Evolutionary conservation across 2,329 filamentous ascomycete genomes (phyloP).

Genomic region (Alternaria novae-zelandiae): DNA sequence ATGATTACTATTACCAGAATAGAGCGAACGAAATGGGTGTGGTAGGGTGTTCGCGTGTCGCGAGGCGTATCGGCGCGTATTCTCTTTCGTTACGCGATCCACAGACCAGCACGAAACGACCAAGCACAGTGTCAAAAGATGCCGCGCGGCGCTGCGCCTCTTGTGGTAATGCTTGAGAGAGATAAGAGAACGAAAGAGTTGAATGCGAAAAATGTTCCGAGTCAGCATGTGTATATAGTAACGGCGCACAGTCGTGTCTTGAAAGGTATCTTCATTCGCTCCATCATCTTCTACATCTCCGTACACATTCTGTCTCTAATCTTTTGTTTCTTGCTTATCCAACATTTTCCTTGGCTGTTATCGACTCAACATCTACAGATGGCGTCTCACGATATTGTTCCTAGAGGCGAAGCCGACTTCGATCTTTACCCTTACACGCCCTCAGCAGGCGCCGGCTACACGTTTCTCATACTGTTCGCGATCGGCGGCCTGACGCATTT

Average conservation of each 20-base stretch:
- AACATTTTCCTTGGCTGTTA: no score
- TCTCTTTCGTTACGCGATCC: neutral
- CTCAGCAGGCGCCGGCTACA: conserved; percentile 18
- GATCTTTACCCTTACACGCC: conserved; percentile 25
- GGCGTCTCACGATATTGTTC: neutral
- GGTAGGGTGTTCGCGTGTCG: neutral
- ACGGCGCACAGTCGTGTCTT: neutral
- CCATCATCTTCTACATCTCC: no score
- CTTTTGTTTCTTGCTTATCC: neutral
- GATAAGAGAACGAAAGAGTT: neutral
- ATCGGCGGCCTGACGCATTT: conserved; percentile 14
- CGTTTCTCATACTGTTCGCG: conserved; percentile 20
- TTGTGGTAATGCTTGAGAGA: neutral
- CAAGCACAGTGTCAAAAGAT: neutral
- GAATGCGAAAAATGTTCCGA: neutral
- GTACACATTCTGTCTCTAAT: neutral
- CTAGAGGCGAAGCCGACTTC: conserved; percentile 18
- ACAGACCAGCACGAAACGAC: neutral
- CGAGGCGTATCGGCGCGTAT: neutral
- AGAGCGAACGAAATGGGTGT: fast-evolving
- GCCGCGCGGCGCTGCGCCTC: neutral
- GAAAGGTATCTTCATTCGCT: neutral
- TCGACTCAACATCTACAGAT: neutral
- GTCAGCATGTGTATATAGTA: neutral
- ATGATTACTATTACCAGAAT: neutral